A percentile compares a stretch with the other conserved stretches of the same genome.
phyloP scores from a whole-genome alignment of 1,284 basidiomycete species.

The Ganoderma leucocontextum region DNA sequence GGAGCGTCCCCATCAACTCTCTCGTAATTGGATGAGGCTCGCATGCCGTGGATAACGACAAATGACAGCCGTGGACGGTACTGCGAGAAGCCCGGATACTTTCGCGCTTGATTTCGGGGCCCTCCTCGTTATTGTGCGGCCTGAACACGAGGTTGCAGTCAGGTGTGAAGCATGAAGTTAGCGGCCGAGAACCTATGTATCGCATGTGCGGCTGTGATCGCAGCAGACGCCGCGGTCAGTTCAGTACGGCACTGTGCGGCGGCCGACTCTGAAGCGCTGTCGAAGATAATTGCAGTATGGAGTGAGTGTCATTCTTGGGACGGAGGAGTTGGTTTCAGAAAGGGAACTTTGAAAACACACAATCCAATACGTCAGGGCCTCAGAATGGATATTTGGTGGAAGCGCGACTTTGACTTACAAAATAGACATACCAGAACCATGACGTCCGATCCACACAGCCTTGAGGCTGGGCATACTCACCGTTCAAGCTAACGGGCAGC shows the following conservation, averaged over 20 bases:
- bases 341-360: neutral
- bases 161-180: slow-evolving; percentile 14
- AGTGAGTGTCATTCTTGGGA: neutral
- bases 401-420: slow-evolving; percentile 15
- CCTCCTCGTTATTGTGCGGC: slow-evolving; percentile 26
- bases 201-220: slow-evolving; percentile 16
- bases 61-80: slow-evolving; percentile 29
- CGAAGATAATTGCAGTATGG: neutral
- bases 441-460: neutral
- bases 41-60: slow-evolving; percentile 23
- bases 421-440: slow-evolving; percentile 4
- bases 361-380: neutral
- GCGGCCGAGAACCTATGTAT: neutral
- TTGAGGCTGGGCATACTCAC: neutral
- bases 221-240: slow-evolving; percentile 5
- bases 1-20: slow-evolving; percentile 14
- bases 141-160: slow-evolving; percentile 27
- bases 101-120: slow-evolving; percentile 17
- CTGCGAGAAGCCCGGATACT: slow-evolving; percentile 20
- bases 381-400: slow-evolving; percentile 12
- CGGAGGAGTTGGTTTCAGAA: neutral
- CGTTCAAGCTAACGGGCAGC: neutral
- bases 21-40: slow-evolving; percentile 18
- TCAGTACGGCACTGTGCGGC: neutral
- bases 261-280: neutral